Conservation (phyloP, 1,284 basidiomycete genomes). For the Ceratobasidium papillatum region DNA sequence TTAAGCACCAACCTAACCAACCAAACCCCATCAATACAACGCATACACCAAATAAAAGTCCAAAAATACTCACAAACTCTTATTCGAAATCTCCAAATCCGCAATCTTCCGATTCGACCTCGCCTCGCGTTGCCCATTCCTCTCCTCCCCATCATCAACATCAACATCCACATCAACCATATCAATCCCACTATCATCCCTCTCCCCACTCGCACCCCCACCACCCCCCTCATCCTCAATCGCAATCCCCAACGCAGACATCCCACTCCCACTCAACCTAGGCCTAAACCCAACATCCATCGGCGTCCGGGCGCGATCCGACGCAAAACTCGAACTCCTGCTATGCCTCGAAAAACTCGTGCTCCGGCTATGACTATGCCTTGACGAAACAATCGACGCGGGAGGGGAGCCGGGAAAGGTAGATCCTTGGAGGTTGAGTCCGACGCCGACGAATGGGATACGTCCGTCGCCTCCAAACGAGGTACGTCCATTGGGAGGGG, state of each 20-base stretch:
- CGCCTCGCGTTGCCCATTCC: conserved; percentile 15
- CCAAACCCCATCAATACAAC: not conserved
- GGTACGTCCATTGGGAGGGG: not conserved
- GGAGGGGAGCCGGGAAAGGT: conserved; percentile 13
- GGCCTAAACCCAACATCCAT: conserved; percentile 6
- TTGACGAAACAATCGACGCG: conserved; percentile 13
- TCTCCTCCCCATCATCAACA: conserved; percentile 18
- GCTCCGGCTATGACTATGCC: not conserved
- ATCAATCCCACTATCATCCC: conserved; percentile 37
- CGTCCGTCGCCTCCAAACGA: too few species aligned
- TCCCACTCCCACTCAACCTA: not conserved
- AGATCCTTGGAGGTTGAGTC: not conserved
- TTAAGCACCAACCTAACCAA: conserved; percentile 70
- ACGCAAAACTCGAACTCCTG: not conserved
- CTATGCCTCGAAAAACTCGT: not conserved
- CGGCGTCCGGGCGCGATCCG: conserved; percentile 1
- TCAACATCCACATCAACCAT: conserved; percentile 39
- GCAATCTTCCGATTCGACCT: conserved; percentile 64
- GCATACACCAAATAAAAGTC: too few species aligned
- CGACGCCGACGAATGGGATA: too few species aligned
- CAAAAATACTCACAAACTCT: conserved; percentile 59
- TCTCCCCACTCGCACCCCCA: conserved; percentile 1
- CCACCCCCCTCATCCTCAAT: not conserved
- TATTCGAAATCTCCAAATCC: conserved; percentile 83
- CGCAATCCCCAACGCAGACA: not conserved